A percentile compares a stretch with the other conserved stretches of the same genome.
These are phyloP conservation scores for Candida vartiovaarae DNA, from an alignment of 805 yeast species.

Conservation along the genomic window DNA sequence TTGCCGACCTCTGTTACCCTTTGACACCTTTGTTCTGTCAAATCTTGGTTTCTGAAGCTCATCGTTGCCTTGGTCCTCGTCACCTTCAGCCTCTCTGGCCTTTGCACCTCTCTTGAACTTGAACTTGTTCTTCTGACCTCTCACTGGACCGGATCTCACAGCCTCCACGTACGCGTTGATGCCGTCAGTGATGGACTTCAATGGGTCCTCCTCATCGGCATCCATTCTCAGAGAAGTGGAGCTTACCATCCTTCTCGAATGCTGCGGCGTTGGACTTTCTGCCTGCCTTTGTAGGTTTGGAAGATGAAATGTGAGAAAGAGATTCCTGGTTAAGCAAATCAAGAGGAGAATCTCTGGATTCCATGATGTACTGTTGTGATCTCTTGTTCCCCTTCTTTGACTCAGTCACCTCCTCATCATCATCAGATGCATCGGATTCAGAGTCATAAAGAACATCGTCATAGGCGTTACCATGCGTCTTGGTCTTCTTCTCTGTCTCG, in stretches of 20 bases:
- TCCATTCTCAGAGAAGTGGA: slow-evolving; percentile 43
- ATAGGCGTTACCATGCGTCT: slow-evolving; percentile 72
- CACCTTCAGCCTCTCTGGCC: slow-evolving; percentile 46
- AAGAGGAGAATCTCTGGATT: slow-evolving; percentile 70
- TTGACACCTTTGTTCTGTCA: slow-evolving; percentile 7
- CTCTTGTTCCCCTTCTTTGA: slow-evolving; percentile 22
- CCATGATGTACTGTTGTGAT: slow-evolving; percentile 64
- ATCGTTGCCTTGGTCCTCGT: slow-evolving; percentile 42
- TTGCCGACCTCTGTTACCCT: slow-evolving; percentile 18
- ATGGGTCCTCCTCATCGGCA: slow-evolving; percentile 37
- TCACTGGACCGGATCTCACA: slow-evolving; percentile 83
- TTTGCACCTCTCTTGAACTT: slow-evolving; percentile 68
- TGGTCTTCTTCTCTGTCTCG: slow-evolving; percentile 20
- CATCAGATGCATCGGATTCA: slow-evolving; percentile 51
- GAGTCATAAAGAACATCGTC: slow-evolving; percentile 86
- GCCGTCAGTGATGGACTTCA: slow-evolving; percentile 44
- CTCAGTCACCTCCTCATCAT: slow-evolving; percentile 33
- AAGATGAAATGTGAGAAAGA: slow-evolving; percentile 80
- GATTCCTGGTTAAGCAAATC: slow-evolving; percentile 84
- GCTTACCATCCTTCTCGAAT: slow-evolving; percentile 48
- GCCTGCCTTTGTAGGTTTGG: slow-evolving; percentile 64
- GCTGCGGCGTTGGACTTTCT: slow-evolving; percentile 31
- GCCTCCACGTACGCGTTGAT: slow-evolving; percentile 93
- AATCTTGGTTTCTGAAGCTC: slow-evolving; percentile 16
- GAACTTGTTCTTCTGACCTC: slow-evolving; percentile 89